Conservation (phyloP, 148 eudicot genomes). For the Vaccinium vitisidaea region DNA sequence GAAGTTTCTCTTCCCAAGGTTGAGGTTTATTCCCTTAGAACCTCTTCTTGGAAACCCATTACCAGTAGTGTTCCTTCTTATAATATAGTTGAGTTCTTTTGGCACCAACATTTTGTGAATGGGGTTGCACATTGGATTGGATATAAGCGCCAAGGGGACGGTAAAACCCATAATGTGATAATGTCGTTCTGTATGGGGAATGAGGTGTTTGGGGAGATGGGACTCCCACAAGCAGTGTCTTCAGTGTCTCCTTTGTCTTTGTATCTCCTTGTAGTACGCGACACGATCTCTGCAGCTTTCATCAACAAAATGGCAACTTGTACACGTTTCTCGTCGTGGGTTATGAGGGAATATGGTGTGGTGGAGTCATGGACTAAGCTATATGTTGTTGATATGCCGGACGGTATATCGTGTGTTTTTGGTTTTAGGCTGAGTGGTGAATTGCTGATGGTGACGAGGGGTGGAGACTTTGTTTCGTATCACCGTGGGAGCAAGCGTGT, state of each 20-base stretch:
- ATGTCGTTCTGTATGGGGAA: constrained; percentile 27
- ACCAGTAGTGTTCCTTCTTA: not conserved
- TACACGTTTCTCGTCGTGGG: constrained; percentile 27
- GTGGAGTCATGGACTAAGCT: constrained; percentile 36
- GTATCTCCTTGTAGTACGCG: not conserved
- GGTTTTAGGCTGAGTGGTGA: constrained; percentile 3
- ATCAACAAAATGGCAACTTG: constrained; percentile 16
- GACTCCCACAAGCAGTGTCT: constrained; percentile 18
- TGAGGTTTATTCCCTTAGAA: constrained; percentile 28
- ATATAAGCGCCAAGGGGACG: not conserved
- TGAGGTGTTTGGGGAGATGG: constrained; percentile 27
- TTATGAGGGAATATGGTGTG: constrained; percentile 31
- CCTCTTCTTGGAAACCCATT: constrained; percentile 16
- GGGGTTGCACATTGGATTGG: constrained; percentile 36
- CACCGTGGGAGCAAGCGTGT: constrained; percentile 19
- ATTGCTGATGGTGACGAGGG: constrained; percentile 4
- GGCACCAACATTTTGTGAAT: constrained; percentile 13
- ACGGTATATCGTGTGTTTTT: not conserved
- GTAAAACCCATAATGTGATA: constrained; percentile 8
- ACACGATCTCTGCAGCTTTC: not conserved
- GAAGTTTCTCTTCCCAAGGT: constrained; percentile 18
- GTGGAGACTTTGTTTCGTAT: constrained; percentile 25
- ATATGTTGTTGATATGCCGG: constrained; percentile 4
- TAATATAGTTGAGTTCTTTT: not conserved
- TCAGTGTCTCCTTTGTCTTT: not conserved